phyloP scores from a whole-genome alignment of 202 grass and related monocot genomes.

The Carex arenaria region DNA sequence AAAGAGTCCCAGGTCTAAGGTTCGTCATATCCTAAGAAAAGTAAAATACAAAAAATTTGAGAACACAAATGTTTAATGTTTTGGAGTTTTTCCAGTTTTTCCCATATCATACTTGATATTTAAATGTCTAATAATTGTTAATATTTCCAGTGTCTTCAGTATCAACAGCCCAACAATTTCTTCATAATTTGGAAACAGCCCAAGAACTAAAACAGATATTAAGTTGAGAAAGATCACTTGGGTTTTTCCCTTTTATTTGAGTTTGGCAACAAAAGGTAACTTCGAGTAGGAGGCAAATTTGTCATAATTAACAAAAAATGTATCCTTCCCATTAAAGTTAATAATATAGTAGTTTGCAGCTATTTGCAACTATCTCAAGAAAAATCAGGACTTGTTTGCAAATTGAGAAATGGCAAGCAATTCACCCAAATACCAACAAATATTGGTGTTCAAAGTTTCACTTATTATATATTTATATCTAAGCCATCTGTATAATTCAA shows the following conservation, averaged over 20 bases:
- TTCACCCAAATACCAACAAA: neutral
- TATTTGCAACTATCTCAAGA: neutral
- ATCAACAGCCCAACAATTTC: neutral
- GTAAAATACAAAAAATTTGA: slow-evolving; percentile 9
- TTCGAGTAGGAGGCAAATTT: neutral
- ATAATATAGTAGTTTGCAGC: neutral
- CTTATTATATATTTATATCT: neutral
- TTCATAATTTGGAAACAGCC: neutral
- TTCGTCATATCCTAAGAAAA: slow-evolving; percentile 66
- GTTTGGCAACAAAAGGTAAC: neutral
- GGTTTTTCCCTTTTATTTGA: neutral
- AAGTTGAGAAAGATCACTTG: neutral
- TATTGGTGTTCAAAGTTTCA: neutral
- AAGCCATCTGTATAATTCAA: neutral
- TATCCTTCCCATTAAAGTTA: neutral
- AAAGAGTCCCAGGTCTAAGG: slow-evolving; percentile 88
- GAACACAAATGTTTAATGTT: neutral
- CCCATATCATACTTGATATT: neutral
- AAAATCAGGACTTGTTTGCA: neutral
- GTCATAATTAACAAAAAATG: neutral
- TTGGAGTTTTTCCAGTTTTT: neutral
- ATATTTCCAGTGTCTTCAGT: neutral
- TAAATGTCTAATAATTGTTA: neutral
- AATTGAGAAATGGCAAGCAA: neutral
- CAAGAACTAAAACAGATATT: neutral